A percentile compares a stretch with the other conserved stretches of the same genome.
These are phyloP conservation scores for Vaucheria bursata DNA, from an alignment of 352 stramenopile species.

Conservation along the genomic window DNA sequence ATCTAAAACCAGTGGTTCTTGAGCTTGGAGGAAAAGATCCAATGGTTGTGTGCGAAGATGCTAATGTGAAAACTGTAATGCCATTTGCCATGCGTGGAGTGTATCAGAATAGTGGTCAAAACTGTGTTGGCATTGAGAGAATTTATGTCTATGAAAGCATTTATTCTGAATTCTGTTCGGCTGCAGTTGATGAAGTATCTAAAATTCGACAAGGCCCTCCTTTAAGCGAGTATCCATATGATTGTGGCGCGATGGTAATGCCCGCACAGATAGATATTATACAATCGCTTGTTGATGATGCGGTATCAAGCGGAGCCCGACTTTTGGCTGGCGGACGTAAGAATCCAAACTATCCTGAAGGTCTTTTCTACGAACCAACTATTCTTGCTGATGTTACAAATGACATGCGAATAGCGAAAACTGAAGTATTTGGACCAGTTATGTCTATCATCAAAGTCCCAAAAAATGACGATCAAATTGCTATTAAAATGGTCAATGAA, in stretches of 20 bases:
- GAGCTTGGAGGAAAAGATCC: constrained; percentile 77
- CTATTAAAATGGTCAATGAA: constrained; percentile 38
- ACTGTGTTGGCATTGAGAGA: constrained; percentile 74
- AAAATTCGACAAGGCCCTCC: constrained; percentile 63
- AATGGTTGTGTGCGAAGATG: constrained; percentile 70
- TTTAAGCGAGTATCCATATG: constrained; percentile 57
- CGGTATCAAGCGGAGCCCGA: constrained; percentile 66
- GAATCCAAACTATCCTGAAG: constrained; percentile 51
- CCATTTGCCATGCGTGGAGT: constrained; percentile 68
- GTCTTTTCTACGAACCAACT: constrained; percentile 71
- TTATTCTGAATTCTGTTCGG: constrained; percentile 54
- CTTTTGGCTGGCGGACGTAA: constrained; percentile 61
- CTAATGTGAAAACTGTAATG: constrained; percentile 58
- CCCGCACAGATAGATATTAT: constrained; percentile 64
- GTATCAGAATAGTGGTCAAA: constrained; percentile 77
- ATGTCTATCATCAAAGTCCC: constrained; percentile 65
- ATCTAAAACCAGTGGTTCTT: constrained; percentile 77
- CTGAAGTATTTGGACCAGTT: constrained; percentile 78
- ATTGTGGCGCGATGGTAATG: constrained; percentile 76
- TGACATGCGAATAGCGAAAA: constrained; percentile 69
- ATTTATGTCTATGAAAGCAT: constrained; percentile 74
- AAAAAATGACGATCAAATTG: neutral
- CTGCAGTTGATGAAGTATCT: neutral
- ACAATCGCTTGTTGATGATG: constrained; percentile 71
- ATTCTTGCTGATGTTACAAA: constrained; percentile 62